A percentile compares a stretch with the other conserved stretches of the same genome.
These are phyloP conservation scores for Dioszegia crocea DNA, from an alignment of 768 basidiomycete species.

Conservation along the genomic window DNA sequence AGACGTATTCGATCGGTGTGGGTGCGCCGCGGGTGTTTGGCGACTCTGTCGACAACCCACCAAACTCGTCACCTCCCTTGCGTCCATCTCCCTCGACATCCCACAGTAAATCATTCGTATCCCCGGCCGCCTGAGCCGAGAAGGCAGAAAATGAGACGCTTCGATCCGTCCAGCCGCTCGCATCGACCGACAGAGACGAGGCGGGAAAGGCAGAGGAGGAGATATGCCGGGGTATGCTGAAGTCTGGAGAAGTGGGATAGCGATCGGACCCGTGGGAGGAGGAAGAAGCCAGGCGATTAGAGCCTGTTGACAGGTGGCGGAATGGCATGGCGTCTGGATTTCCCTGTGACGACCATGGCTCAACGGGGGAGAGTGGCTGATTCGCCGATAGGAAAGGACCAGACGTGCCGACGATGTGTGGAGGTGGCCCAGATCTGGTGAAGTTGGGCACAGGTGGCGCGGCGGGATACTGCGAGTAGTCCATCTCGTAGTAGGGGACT, in stretches of 20 bases:
- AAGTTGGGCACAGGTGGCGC: neutral
- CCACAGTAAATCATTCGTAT: conserved; percentile 1
- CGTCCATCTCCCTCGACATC: neutral
- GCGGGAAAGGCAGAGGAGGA: conserved; percentile 22
- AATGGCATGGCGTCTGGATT: conserved; percentile 10
- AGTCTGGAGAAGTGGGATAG: conserved; percentile 2
- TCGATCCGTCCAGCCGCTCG: conserved; percentile 4
- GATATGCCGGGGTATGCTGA: conserved; percentile 16
- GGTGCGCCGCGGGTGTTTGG: neutral
- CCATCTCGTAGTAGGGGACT: conserved; percentile 6
- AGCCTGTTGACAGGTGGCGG: conserved; percentile 17
- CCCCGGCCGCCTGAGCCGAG: neutral
- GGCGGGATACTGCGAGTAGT: neutral
- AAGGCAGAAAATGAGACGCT: conserved; percentile 4
- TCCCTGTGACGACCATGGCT: conserved; percentile 5
- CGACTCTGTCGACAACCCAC: no score
- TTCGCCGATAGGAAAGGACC: conserved; percentile 21
- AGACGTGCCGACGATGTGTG: no score
- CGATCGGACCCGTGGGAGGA: neutral
- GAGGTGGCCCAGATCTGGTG: neutral
- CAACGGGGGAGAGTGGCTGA: conserved; percentile 24
- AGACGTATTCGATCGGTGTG: neutral
- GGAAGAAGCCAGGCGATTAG: conserved; percentile 12
- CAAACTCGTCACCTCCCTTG: neutral
- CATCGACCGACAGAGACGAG: conserved; percentile 6